phyloP scores from a whole-genome alignment of 2,329 filamentous ascomycete genomes.

The Neopestalotiopsis sp. region DNA sequence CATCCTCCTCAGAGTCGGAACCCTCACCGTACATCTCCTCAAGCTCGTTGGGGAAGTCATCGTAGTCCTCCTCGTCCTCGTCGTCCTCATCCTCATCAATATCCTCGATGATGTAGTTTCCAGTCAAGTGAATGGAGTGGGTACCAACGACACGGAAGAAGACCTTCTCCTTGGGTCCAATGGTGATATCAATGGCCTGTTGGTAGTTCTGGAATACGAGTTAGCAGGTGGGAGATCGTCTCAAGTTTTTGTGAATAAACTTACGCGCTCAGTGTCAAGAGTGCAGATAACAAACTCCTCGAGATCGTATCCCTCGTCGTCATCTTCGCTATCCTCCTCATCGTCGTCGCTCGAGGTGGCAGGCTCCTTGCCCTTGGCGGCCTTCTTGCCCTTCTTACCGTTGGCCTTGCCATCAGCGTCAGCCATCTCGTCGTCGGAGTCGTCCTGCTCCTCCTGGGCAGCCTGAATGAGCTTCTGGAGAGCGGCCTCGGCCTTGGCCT shows the following conservation, averaged over 20 bases:
- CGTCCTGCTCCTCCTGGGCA: conserved; percentile 62
- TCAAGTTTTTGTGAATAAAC: conserved; percentile 33
- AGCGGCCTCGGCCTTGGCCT: conserved; percentile 79
- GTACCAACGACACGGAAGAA: conserved; percentile 93
- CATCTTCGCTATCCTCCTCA: conserved; percentile 58
- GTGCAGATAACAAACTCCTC: conserved; percentile 97
- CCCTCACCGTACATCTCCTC: conserved; percentile 75
- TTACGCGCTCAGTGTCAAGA: conserved; percentile 88
- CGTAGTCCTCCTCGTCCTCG: conserved; percentile 72
- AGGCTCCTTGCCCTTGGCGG: conserved; percentile 71
- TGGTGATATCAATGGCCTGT: conserved; percentile 91
- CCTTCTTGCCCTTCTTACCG: conserved; percentile 62
- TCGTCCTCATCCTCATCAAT: conserved; percentile 68
- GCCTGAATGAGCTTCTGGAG: conserved; percentile 79
- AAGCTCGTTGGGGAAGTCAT: conserved; percentile 81
- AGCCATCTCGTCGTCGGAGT: conserved; percentile 73
- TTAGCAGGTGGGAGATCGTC: neutral
- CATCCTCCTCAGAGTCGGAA: conserved; percentile 73
- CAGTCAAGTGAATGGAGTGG: conserved; percentile 89
- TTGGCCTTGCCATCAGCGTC: conserved; percentile 61
- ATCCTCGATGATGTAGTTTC: conserved; percentile 87
- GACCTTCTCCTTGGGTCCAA: conserved; percentile 86
- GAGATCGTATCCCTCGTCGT: conserved; percentile 68
- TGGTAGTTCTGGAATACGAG: conserved; percentile 76
- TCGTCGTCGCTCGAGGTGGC: conserved; percentile 52